phyloP scores from a whole-genome alignment of 2,329 filamentous ascomycete genomes.

The Penicillium vulpinum region DNA sequence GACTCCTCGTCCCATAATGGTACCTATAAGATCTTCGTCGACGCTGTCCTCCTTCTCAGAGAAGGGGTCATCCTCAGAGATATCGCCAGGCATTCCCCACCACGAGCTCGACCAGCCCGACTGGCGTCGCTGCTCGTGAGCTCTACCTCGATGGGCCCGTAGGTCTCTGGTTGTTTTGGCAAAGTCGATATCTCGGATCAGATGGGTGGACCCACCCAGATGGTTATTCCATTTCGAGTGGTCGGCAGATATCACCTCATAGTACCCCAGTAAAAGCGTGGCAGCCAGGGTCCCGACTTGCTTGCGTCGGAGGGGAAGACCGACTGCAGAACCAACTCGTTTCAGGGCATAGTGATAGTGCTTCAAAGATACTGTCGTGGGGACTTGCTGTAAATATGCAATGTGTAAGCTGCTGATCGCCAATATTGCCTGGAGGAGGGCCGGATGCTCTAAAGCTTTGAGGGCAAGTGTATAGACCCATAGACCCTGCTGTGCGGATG shows the following conservation, averaged over 20 bases:
- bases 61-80: slow-evolving; percentile 45
- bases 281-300: slow-evolving; percentile 84
- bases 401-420: slow-evolving; percentile 86
- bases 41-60: slow-evolving; percentile 50
- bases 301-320: slow-evolving; percentile 65
- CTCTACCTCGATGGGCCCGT: slow-evolving; percentile 61
- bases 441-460: slow-evolving; percentile 80
- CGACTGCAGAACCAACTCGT: slow-evolving; percentile 73
- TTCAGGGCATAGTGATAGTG: slow-evolving; percentile 88
- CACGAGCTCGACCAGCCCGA: slow-evolving; percentile 23
- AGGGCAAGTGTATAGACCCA: slow-evolving; percentile 80
- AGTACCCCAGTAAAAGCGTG: slow-evolving; percentile 81
- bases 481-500: slow-evolving; percentile 58
- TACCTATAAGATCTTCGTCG: slow-evolving; percentile 59
- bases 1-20: slow-evolving; percentile 58
- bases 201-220: slow-evolving; percentile 76
- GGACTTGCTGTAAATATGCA: slow-evolving; percentile 72
- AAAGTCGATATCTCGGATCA: slow-evolving; percentile 81
- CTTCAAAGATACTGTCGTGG: slow-evolving; percentile 77
- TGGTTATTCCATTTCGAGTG: slow-evolving; percentile 96
- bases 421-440: slow-evolving; percentile 84
- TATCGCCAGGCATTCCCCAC: slow-evolving; percentile 31
- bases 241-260: slow-evolving; percentile 92
- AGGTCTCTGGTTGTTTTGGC: slow-evolving; percentile 70
- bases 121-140: slow-evolving; percentile 35